These are phyloP conservation scores for Bifiguratus adelaidae DNA, from an alignment of 192 early-diverging fungal species.

Conservation along the genomic window DNA sequence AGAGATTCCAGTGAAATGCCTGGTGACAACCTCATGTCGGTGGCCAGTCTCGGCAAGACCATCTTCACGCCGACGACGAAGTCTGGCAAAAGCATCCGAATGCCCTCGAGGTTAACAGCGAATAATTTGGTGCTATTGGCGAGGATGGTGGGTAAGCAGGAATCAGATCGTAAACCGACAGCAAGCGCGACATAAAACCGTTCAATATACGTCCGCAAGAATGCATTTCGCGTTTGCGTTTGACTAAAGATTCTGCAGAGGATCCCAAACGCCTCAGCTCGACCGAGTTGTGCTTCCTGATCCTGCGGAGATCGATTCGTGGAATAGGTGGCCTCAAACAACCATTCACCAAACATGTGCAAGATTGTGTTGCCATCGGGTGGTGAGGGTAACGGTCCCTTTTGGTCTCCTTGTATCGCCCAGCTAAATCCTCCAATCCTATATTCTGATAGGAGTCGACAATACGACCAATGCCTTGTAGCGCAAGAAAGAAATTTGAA, in stretches of 20 bases:
- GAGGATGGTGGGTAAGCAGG: slow-evolving; percentile 58
- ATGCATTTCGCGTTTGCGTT: slow-evolving; percentile 43
- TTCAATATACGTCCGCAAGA: slow-evolving; percentile 56
- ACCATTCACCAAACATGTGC: slow-evolving; percentile 71
- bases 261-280: slow-evolving; percentile 57
- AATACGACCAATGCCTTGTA: slow-evolving; percentile 42
- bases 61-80: slow-evolving; percentile 58
- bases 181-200: slow-evolving; percentile 58
- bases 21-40: slow-evolving; percentile 13
- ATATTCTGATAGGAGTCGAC: slow-evolving; percentile 38
- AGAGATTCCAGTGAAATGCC: slow-evolving; percentile 48
- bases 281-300: slow-evolving; percentile 33
- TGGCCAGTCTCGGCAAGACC: slow-evolving; percentile 35
- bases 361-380: slow-evolving; percentile 70
- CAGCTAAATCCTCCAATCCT: slow-evolving; percentile 7
- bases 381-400: slow-evolving; percentile 14
- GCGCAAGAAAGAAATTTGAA: slow-evolving; percentile 32
- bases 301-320: slow-evolving; percentile 11
- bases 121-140: slow-evolving; percentile 51
- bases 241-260: slow-evolving; percentile 68
- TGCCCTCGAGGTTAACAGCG: slow-evolving; percentile 53
- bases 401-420: slow-evolving; percentile 14
- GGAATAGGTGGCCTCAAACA: slow-evolving; percentile 57
- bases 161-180: slow-evolving; percentile 48
- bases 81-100: slow-evolving; percentile 61